Conservation (phyloP, 768 basidiomycete genomes). For the Calocybe cyanea region DNA sequence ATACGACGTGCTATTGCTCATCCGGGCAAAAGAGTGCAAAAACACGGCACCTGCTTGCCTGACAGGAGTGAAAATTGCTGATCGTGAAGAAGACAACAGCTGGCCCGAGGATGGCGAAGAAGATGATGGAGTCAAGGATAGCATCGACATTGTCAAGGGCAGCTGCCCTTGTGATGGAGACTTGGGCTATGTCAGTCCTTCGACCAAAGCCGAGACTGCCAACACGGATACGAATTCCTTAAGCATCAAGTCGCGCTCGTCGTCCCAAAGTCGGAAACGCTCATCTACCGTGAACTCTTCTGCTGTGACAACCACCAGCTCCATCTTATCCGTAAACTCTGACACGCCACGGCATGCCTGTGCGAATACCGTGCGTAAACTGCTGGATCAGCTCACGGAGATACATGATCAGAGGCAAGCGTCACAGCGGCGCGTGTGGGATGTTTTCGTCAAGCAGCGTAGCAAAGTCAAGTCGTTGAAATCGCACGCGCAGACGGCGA, state of each 20-base stretch:
- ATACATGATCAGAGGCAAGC: constrained; percentile 81
- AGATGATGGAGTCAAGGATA: constrained; percentile 24
- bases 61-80: constrained; percentile 85
- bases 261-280: constrained; percentile 46
- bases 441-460: constrained; percentile 75
- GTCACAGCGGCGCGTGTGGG: constrained; percentile 77
- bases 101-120: constrained; percentile 65
- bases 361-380: constrained; percentile 64
- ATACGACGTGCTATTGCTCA: constrained; percentile 75
- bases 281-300: constrained; percentile 33
- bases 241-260: constrained; percentile 45
- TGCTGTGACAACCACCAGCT: constrained; percentile 32
- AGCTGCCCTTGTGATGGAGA: constrained; percentile 43
- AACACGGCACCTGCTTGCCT: constrained; percentile 80
- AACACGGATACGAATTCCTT: constrained; percentile 21
- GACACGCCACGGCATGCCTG: constrained; percentile 75
- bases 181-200: constrained; percentile 10
- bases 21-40: constrained; percentile 67
- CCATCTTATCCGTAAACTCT: constrained; percentile 56
- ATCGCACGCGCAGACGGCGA: constrained; percentile 19
- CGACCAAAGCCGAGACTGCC: not conserved
- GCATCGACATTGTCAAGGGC: constrained; percentile 44
- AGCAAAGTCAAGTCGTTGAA: constrained; percentile 41
- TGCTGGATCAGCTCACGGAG: constrained; percentile 72
- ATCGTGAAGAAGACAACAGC: constrained; percentile 72